Base-by-base conservation (phyloP, 495 filamentous ascomycete genomes). In the Aspergillus sclerotioniger region DNA sequence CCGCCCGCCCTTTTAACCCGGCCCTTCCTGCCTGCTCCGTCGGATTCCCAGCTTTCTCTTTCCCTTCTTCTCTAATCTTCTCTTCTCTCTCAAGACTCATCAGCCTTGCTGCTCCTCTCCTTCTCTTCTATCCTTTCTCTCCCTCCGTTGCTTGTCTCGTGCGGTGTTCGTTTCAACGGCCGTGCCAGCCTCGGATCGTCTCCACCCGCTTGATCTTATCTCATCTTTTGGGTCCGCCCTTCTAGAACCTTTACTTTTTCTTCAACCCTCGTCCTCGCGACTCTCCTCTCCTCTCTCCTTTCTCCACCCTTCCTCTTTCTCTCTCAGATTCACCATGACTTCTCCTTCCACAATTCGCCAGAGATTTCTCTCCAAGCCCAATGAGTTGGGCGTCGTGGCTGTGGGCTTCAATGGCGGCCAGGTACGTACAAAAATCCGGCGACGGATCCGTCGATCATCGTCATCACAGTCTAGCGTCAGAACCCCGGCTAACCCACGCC, bases 361-460 rank as follows among this genome's bases (percentile, higher is more conserved):
- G 64, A 90, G 88, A 63, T 98, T 96, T 77, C 89, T 98, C 58
- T 75, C 86, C 59, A 77, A 85, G 60, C 80, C 83, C 51, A 78
- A 87, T 68, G 85, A 97, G 61, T 82, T 98, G 54, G 94, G 94
- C 56, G 82, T 98, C 51, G 90, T 98, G 39, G 92, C 93, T 28
- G 94, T 98, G 17, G 93, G 93, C 57, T 98, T 98, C 81, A 96
- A 92, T 54, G 94, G 95, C 64, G 94, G 94, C 51, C 94, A 98
- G 83, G 92, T 93, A 83, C 63, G 77, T 62, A 47, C 29, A 48
- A 16, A 45, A 54, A 53, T n/a, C 43, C 44, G 53, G 17, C 61
- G 44, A 52, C 13, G 33, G 20, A 55, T 10, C 35, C 29, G 47
- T 48, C 47, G 58, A 66, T 59, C 49, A 50, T 48, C 20, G 54